Evolutionary conservation across 495 filamentous ascomycete species (phyloP).

Genomic region (Cercophora scortea): DNA sequence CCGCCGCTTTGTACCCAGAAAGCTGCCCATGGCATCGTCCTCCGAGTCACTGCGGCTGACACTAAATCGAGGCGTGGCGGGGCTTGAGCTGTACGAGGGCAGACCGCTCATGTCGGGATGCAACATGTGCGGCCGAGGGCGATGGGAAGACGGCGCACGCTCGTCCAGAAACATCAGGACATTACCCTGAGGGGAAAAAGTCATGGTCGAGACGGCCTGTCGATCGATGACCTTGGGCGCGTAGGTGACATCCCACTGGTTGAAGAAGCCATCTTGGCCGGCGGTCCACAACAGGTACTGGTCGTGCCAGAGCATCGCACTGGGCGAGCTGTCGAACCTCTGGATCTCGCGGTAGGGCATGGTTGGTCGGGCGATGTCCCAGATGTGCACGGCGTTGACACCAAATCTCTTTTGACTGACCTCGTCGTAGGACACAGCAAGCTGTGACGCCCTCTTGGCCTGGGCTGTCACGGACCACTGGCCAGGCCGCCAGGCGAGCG

Average conservation of each 20-base stretch:
- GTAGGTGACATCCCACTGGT: conserved; percentile 82
- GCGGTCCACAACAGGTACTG: conserved; percentile 89
- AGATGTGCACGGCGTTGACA: conserved; percentile 72
- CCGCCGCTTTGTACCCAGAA: conserved; percentile 43
- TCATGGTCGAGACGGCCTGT: conserved; percentile 54
- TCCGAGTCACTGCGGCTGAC: conserved; percentile 61
- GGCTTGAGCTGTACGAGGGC: conserved; percentile 36
- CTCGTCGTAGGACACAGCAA: conserved; percentile 46
- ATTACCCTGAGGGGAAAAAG: conserved; percentile 54
- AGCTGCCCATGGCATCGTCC: conserved; percentile 55
- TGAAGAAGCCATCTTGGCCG: conserved; percentile 73
- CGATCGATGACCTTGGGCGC: conserved; percentile 70
- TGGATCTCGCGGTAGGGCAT: conserved; percentile 83
- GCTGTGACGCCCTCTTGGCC: conserved; percentile 50
- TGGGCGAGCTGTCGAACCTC: conserved; percentile 60
- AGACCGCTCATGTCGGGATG: conserved; percentile 20
- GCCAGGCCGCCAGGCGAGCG: conserved; percentile 80
- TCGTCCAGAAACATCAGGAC: conserved; percentile 50
- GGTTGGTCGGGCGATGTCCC: conserved; percentile 83
- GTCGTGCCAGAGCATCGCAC: conserved; percentile 82
- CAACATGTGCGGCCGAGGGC: conserved; percentile 26
- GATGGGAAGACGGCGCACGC: conserved; percentile 23
- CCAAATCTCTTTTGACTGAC: conserved; percentile 41
- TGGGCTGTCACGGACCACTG: conserved; percentile 62
- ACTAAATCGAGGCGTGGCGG: conserved; percentile 35